These are phyloP conservation scores for Chytriomyces sp. DNA, from an alignment of 192 early-diverging fungal genomes.

Conservation along the genomic window DNA sequence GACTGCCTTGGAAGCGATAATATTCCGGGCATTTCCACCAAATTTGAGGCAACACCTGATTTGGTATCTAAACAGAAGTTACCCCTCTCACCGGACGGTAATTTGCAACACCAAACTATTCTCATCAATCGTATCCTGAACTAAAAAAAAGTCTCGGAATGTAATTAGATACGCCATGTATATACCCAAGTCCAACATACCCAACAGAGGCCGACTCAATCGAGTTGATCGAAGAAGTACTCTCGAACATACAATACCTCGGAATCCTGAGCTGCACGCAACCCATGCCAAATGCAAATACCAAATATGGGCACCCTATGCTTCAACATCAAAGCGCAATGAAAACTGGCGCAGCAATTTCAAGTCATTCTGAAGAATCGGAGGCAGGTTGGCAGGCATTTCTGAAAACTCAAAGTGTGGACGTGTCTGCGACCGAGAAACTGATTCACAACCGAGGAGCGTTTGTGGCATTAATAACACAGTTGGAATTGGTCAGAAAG, in stretches of 20 bases:
- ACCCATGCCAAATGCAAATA: no score
- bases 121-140: no score
- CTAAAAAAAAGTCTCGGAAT: no score
- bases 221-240: constrained; percentile 54
- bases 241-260: constrained; percentile 43
- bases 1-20: constrained; percentile 36
- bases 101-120: no score
- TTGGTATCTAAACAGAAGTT: no score
- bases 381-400: neutral
- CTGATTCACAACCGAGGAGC: constrained; percentile 63
- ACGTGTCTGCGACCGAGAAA: neutral
- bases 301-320: no score
- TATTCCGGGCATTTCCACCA: neutral
- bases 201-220: constrained; percentile 54
- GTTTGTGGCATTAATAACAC: constrained; percentile 61
- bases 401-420: neutral
- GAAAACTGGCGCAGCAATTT: neutral
- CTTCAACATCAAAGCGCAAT: no score
- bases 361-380: neutral
- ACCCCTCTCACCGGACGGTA: no score
- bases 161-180: constrained; percentile 47
- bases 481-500: constrained; percentile 75
- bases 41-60: no score
- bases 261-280: neutral
- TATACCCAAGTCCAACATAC: constrained; percentile 63